These are phyloP conservation scores for Vachellia pachyceras DNA, from an alignment of 306 rosid species.

Conservation along the genomic window DNA sequence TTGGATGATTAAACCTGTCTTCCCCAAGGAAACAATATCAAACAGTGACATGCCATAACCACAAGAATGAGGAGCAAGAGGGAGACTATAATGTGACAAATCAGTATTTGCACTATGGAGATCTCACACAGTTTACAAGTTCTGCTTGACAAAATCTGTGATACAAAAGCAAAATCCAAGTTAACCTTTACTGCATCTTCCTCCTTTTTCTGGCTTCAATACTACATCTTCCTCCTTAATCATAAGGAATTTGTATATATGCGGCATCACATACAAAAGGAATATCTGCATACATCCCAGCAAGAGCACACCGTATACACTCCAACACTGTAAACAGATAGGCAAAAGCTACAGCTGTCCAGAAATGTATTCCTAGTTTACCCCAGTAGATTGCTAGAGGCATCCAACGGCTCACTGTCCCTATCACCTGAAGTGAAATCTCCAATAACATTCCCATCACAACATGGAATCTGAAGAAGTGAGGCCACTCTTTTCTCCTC, in stretches of 20 bases:
- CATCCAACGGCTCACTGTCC: slow-evolving; percentile 95
- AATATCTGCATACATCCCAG: slow-evolving; percentile 91
- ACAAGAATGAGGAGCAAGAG: not conserved
- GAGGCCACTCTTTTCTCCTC: slow-evolving; percentile 99
- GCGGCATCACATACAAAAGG: slow-evolving; percentile 93
- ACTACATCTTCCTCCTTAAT: slow-evolving; percentile 55
- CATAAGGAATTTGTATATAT: slow-evolving; percentile 88
- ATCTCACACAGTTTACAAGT: slow-evolving; percentile 34
- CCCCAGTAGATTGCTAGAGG: slow-evolving; percentile 82
- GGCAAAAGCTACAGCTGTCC: slow-evolving; percentile 69
- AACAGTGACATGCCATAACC: not conserved
- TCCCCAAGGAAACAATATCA: not conserved
- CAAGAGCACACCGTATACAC: slow-evolving; percentile 81
- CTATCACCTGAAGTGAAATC: slow-evolving; percentile 88
- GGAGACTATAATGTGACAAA: slow-evolving; percentile 15
- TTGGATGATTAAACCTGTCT: not conserved
- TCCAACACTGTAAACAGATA: slow-evolving; percentile 83
- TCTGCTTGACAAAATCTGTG: slow-evolving; percentile 8
- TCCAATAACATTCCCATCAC: slow-evolving; percentile 94
- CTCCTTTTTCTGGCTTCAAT: too few relatives aligned
- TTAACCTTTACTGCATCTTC: slow-evolving; percentile 20
- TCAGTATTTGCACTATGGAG: slow-evolving; percentile 9
- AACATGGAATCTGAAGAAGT: slow-evolving; percentile 90
- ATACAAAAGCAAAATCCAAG: slow-evolving; percentile 33
- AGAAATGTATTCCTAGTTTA: slow-evolving; percentile 91